Evolutionary conservation across 352 stramenopile species (phyloP).

Genomic region (Pythium vanterpoolii): DNA sequence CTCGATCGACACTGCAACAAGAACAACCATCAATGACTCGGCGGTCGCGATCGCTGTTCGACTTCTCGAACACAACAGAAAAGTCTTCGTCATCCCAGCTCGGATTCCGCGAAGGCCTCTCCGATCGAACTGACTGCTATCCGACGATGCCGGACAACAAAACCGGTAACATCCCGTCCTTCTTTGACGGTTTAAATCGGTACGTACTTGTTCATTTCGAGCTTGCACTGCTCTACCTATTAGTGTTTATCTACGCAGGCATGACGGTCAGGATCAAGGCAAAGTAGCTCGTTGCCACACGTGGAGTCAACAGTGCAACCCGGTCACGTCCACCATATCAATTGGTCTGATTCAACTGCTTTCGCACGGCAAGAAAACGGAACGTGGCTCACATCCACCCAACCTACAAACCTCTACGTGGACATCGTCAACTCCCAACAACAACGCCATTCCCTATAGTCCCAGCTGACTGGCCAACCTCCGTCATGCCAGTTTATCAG

Average conservation of each 20-base stretch:
- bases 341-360: not conserved
- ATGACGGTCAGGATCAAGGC: conserved; percentile 22
- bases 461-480: conserved; percentile 8
- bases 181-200: not conserved
- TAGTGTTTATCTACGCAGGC: not conserved
- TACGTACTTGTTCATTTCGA: not conserved
- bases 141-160: conserved; percentile 7
- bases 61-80: not conserved
- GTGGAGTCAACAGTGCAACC: conserved; percentile 18
- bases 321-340: conserved; percentile 10
- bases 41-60: not conserved
- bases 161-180: conserved; percentile 1
- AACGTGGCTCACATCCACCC: not conserved
- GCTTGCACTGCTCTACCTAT: not conserved
- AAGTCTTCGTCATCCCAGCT: not conserved
- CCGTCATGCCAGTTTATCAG: conserved; percentile 22
- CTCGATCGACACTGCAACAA: not conserved
- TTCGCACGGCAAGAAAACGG: conserved; percentile 8
- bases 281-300: conserved; percentile 14
- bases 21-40: not conserved
- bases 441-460: conserved; percentile 1
- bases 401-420: conserved; percentile 12
- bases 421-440: not conserved
- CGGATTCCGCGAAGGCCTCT: not conserved
- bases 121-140: not conserved